Conservation (phyloP, 2,329 filamentous ascomycete genomes). For the Colletotrichum sp. region DNA sequence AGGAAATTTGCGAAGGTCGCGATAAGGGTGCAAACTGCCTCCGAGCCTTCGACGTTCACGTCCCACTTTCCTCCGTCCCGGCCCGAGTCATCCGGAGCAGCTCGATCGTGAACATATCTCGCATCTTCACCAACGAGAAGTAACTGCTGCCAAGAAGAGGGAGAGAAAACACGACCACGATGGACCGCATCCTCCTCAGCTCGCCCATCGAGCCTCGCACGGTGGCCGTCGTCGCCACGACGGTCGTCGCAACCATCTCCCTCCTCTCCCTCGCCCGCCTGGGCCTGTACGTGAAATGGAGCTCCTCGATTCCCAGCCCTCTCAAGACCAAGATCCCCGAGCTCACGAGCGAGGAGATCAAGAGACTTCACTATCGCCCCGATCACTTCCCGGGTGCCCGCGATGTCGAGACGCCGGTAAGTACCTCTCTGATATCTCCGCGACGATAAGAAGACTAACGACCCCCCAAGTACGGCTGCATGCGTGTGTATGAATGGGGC, state of each 20-base stretch:
- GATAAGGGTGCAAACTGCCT: not conserved
- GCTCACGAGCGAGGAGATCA: slow-evolving; percentile 39
- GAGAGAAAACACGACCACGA: slow-evolving; percentile 7
- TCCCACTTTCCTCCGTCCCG: not conserved
- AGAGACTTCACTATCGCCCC: slow-evolving; percentile 61
- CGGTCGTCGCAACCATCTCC: slow-evolving; percentile 45
- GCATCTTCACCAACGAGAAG: not conserved
- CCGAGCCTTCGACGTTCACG: not conserved
- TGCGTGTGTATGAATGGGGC: slow-evolving; percentile 84
- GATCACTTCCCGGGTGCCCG: slow-evolving; percentile 75
- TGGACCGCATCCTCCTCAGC: slow-evolving; percentile 33
- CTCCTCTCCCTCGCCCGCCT: slow-evolving; percentile 38
- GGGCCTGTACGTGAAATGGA: slow-evolving; percentile 44
- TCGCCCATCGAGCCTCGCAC: slow-evolving; percentile 28
- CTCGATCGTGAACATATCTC: not conserved
- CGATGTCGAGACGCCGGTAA: slow-evolving; percentile 71
- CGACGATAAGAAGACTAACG: not conserved
- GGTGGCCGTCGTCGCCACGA: slow-evolving; percentile 40
- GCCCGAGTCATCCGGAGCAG: not conserved
- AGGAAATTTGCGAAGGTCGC: not conserved
- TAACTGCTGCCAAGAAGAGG: not conserved
- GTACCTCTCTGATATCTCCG: slow-evolving; percentile 22
- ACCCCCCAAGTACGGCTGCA: slow-evolving; percentile 65
- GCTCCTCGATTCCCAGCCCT: slow-evolving; percentile 48
- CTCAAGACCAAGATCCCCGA: slow-evolving; percentile 43